A percentile compares a stretch with the other conserved stretches of the same genome.
Evolutionary conservation across 1,139 yeast species (phyloP).

Genomic region (Candida sp.): DNA sequence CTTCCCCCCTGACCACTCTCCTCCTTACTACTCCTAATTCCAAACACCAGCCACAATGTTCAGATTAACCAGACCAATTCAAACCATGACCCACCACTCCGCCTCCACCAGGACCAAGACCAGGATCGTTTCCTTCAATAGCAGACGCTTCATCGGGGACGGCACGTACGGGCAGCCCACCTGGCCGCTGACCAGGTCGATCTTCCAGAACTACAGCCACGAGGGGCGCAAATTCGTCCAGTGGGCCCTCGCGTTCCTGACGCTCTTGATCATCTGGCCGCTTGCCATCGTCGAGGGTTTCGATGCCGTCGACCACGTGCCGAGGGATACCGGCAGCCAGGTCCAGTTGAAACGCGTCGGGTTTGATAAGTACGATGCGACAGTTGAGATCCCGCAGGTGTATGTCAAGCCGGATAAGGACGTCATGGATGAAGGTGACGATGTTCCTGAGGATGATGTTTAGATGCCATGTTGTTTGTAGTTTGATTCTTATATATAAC

Average conservation of each 20-base stretch:
- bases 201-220: constrained; percentile 5
- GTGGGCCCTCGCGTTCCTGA: constrained; percentile 13
- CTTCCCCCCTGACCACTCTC: background rate
- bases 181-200: constrained; percentile 13
- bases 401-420: constrained; percentile 11
- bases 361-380: constrained; percentile 8
- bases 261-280: constrained; percentile 14
- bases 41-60: background rate
- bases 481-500: too few species aligned
- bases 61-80: constrained; percentile 1
- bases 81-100: background rate
- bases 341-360: constrained; percentile 12
- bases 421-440: constrained; percentile 9
- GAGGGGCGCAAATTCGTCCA: constrained; percentile 12
- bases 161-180: constrained; percentile 10
- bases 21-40: background rate
- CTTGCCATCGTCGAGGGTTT: constrained; percentile 6
- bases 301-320: constrained; percentile 14
- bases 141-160: constrained; percentile 9
- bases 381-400: constrained; percentile 14
- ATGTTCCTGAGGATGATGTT: background rate
- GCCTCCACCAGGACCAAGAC: background rate
- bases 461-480: too few species aligned
- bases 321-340: constrained; percentile 15
- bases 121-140: background rate